A percentile compares a stretch with the other conserved stretches of the same genome.
phyloP scores from a whole-genome alignment of 2,329 filamentous ascomycete genomes.

The Chrysosporium keratinophilum region DNA sequence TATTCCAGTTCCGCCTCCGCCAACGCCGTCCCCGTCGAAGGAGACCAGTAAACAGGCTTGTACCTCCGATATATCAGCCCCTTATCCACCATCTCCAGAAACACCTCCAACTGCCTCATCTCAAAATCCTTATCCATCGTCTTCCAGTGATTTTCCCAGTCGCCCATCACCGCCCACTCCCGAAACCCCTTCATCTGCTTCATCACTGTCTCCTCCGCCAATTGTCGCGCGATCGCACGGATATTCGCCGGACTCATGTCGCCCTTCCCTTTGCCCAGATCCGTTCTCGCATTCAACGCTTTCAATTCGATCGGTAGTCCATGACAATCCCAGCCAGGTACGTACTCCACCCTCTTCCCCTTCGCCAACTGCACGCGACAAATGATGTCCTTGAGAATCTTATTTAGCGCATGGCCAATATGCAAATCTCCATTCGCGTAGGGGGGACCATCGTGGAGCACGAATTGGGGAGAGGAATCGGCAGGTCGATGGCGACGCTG shows the following conservation, averaged over 20 bases:
- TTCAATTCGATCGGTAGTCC: conserved; percentile 95
- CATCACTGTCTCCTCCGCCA: conserved; percentile 48
- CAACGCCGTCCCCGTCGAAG: conserved; percentile 53
- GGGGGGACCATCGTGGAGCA: conserved; percentile 89
- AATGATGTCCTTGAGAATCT: conserved; percentile 92
- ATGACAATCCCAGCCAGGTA: conserved; percentile 96
- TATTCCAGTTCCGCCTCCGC: conserved; percentile 58
- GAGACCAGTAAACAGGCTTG: conserved; percentile 57
- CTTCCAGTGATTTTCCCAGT: conserved; percentile 53
- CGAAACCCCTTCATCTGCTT: conserved; percentile 51
- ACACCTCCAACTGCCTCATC: conserved; percentile 49
- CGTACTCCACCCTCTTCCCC: conserved; percentile 66
- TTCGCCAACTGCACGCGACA: conserved; percentile 68
- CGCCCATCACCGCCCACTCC: conserved; percentile 53
- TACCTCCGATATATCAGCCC: conserved; percentile 52
- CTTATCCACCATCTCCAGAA: conserved; percentile 52
- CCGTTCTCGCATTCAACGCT: conserved; percentile 56
- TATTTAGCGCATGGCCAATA: conserved; percentile 90
- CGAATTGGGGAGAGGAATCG: conserved; percentile 48
- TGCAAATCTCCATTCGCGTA: conserved; percentile 92
- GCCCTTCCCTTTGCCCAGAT: conserved; percentile 24
- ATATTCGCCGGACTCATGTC: conserved; percentile 38
- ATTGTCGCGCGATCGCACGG: conserved; percentile 43
- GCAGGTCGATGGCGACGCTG: conserved; percentile 50
- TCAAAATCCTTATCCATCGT: conserved; percentile 55